Evolutionary conservation across 176 grass and related monocot genomes (phyloP).

Genomic region (Elaeis guineensis): DNA sequence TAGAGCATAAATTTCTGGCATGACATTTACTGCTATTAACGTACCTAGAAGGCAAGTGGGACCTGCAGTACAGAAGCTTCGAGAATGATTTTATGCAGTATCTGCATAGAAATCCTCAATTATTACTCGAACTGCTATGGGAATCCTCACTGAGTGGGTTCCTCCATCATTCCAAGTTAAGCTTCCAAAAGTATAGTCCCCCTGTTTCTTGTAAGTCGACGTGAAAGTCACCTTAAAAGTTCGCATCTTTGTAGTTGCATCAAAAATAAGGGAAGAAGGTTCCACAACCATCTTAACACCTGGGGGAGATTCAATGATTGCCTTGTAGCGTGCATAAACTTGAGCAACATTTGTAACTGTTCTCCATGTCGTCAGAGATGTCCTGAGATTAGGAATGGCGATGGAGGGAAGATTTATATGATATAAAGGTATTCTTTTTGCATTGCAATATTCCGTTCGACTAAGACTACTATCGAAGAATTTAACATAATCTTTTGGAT

Average conservation of each 20-base stretch:
- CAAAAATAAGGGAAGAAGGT: constrained; percentile 23
- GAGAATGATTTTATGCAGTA: constrained; percentile 9
- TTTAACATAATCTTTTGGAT: constrained; percentile 36
- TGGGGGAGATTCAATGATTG: constrained; percentile 20
- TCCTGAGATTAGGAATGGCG: constrained; percentile 45
- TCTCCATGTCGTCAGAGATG: constrained; percentile 7
- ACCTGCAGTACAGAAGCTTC: too few species aligned
- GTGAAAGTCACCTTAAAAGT: constrained; percentile 41
- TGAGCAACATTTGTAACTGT: constrained; percentile 54
- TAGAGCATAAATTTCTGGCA: too few species aligned
- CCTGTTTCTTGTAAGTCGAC: constrained; percentile 22
- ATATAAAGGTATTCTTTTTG: neutral
- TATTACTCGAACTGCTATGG: constrained; percentile 27
- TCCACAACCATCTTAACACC: constrained; percentile 35
- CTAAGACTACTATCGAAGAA: constrained; percentile 27
- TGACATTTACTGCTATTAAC: too few species aligned
- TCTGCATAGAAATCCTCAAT: constrained; percentile 47
- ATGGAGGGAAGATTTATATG: constrained; percentile 49
- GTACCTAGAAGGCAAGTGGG: too few species aligned
- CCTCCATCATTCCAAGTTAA: constrained; percentile 33
- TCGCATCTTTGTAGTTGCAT: constrained; percentile 2
- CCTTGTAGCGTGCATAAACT: constrained; percentile 24
- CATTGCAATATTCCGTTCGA: constrained; percentile 1
- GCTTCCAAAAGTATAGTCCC: constrained; percentile 44
- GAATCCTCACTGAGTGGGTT: constrained; percentile 30